These are phyloP conservation scores for Carex cristatella DNA, from an alignment of 176 grass and related monocot genomes.

Conservation along the genomic window DNA sequence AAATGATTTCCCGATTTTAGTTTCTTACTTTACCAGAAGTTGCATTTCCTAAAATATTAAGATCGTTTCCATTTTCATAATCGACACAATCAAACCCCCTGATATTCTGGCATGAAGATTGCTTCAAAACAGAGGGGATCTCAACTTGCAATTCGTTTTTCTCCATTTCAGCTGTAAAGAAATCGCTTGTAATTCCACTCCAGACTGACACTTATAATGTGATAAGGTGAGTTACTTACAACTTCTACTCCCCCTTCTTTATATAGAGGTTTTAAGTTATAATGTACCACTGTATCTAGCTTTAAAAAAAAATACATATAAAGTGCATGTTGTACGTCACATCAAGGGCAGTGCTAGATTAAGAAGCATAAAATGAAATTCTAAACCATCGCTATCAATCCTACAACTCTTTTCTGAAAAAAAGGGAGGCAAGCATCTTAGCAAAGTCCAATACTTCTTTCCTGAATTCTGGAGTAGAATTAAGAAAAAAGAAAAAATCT, in stretches of 20 bases:
- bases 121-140: conserved; percentile 4
- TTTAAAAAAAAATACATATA: too few species aligned
- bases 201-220: not conserved
- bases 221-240: not conserved
- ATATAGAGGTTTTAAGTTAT: not conserved
- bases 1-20: not conserved
- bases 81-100: conserved; percentile 16
- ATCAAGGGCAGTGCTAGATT: not conserved
- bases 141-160: not conserved
- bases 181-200: not conserved
- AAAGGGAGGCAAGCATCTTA: not conserved
- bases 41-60: not conserved
- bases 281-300: too few species aligned
- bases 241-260: not conserved
- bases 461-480: not conserved
- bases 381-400: not conserved
- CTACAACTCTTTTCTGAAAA: not conserved
- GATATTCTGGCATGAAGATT: not conserved
- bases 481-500: not conserved
- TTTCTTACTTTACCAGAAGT: conserved; percentile 3
- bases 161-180: not conserved
- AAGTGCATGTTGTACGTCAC: too few species aligned
- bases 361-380: not conserved
- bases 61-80: not conserved
- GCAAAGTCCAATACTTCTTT: conserved; percentile 3